Evolutionary conservation across 2,329 filamentous ascomycete genomes (phyloP).

Genomic region (Hymenoscyphus fraxineus): DNA sequence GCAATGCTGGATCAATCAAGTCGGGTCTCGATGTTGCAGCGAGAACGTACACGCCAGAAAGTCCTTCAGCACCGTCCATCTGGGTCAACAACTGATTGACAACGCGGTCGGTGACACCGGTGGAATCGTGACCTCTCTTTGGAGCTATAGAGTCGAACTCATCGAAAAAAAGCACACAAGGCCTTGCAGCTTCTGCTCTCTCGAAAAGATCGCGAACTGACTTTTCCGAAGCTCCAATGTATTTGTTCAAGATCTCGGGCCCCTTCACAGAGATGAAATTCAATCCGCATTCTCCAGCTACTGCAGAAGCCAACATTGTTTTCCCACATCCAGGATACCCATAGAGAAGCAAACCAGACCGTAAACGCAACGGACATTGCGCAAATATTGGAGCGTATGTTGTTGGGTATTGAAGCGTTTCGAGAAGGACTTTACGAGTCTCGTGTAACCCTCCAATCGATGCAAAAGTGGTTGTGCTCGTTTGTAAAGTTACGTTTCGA

Average conservation of each 20-base stretch:
- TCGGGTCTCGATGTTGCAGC: constrained; percentile 92
- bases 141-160: constrained; percentile 98
- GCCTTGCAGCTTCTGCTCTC: constrained; percentile 81
- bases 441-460: constrained; percentile 84
- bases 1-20: constrained; percentile 87
- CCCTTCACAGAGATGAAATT: constrained; percentile 99
- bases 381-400: constrained; percentile 98
- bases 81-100: constrained; percentile 98
- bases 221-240: constrained; percentile 97
- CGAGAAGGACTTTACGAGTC: constrained; percentile 85
- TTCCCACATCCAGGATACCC: constrained; percentile 96
- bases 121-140: constrained; percentile 94
- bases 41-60: constrained; percentile 92
- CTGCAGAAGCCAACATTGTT: constrained; percentile 88
- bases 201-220: constrained; percentile 93
- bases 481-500: constrained; percentile 89
- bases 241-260: constrained; percentile 97
- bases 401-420: constrained; percentile 94
- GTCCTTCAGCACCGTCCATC: constrained; percentile 96
- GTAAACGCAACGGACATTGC: constrained; percentile 88
- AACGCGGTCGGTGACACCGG: constrained; percentile 96
- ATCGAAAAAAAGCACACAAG: constrained; percentile 96
- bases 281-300: constrained; percentile 95
- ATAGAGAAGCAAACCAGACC: constrained; percentile 88
- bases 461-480: constrained; percentile 86